These are phyloP conservation scores for Sporisorium exsertum DNA, from an alignment of 1,284 basidiomycete species.

Conservation along the genomic window DNA sequence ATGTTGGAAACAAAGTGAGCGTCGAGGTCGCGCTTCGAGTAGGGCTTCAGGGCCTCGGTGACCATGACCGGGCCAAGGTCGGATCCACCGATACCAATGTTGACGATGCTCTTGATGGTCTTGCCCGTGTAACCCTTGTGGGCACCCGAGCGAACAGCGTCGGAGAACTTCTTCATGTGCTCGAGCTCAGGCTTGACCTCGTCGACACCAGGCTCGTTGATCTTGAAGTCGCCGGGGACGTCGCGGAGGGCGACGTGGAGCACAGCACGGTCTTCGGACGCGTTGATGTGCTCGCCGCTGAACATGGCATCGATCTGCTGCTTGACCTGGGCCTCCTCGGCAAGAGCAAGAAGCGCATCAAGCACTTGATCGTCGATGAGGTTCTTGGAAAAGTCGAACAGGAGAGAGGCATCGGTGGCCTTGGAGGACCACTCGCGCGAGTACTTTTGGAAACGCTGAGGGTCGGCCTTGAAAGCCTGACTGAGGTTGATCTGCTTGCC, in stretches of 20 bases:
- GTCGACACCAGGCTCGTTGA: constrained; percentile 82
- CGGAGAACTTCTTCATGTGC: constrained; percentile 91
- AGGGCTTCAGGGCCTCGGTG: constrained; percentile 93
- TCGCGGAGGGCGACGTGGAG: constrained; percentile 94
- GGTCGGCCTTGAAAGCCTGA: constrained; percentile 90
- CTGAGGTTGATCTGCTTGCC: constrained; percentile 82
- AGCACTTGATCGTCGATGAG: constrained; percentile 86
- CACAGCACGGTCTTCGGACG: constrained; percentile 94
- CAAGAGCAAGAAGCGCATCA: constrained; percentile 79
- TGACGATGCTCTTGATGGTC: constrained; percentile 91
- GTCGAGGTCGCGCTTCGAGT: constrained; percentile 87
- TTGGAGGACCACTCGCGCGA: constrained; percentile 78
- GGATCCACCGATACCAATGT: constrained; percentile 98
- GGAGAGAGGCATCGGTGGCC: constrained; percentile 80
- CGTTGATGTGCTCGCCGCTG: constrained; percentile 95
- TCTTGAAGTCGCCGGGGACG: constrained; percentile 76
- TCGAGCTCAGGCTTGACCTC: constrained; percentile 86
- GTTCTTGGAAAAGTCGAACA: constrained; percentile 98
- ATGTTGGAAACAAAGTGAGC: constrained; percentile 97
- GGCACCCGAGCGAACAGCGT: constrained; percentile 83
- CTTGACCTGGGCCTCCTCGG: constrained; percentile 87
- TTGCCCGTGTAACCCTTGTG: constrained; percentile 99
- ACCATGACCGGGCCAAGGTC: constrained; percentile 99
- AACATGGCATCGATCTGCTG: constrained; percentile 91
- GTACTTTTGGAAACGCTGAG: constrained; percentile 85